Evolutionary conservation across 139 green algal species (phyloP).

Genomic region (Mesostigma viride): DNA sequence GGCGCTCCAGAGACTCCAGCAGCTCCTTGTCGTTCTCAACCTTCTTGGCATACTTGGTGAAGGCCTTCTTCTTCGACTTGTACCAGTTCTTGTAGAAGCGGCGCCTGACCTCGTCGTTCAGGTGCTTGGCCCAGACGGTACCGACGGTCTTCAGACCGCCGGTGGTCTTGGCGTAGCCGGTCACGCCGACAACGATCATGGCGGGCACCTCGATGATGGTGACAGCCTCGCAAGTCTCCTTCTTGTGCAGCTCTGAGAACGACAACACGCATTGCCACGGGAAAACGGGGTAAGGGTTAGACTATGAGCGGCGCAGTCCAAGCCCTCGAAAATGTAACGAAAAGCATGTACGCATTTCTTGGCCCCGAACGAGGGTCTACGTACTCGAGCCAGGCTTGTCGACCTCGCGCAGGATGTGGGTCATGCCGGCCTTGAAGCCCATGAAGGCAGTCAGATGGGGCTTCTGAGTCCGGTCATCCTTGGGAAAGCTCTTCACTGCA

Average conservation of each 20-base stretch:
- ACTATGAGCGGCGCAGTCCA: too few relatives aligned
- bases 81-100: conserved; percentile 97
- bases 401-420: conserved; percentile 95
- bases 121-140: conserved; percentile 95
- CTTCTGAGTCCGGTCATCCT: conserved; percentile 76
- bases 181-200: conserved; percentile 93
- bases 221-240: conserved; percentile 94
- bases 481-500: conserved; percentile 79
- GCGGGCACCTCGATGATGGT: conserved; percentile 93
- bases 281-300: too few relatives aligned
- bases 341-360: too few relatives aligned
- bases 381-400: conserved; percentile 91
- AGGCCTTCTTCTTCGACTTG: conserved; percentile 99
- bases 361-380: too few relatives aligned
- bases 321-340: too few relatives aligned
- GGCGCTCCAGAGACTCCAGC: conserved; percentile 70
- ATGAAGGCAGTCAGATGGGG: conserved; percentile 95
- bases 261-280: too few relatives aligned
- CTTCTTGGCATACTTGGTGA: conserved; percentile 95
- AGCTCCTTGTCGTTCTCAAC: conserved; percentile 70
- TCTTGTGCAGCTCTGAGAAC: conserved; percentile 89
- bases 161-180: conserved; percentile 93
- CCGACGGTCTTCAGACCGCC: conserved; percentile 78
- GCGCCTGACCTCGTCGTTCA: conserved; percentile 83
- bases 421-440: conserved; percentile 88